Evolutionary conservation across 352 stramenopile species (phyloP).

Genomic region (Saprolegnia parasitica): DNA sequence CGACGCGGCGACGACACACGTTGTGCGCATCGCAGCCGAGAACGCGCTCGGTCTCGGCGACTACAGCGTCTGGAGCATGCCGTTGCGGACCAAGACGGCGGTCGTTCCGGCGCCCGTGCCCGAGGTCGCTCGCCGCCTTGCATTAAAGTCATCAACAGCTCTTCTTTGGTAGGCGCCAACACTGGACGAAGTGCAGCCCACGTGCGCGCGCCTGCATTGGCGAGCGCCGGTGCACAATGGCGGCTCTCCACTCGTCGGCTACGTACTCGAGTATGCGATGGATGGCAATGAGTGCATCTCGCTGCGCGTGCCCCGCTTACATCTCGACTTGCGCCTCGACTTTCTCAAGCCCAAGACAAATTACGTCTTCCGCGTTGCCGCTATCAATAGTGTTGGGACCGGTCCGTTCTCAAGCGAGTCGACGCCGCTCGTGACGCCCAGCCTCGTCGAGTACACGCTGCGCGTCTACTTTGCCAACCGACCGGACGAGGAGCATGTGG

Average conservation of each 20-base stretch:
- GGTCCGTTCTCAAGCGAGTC: constrained; percentile 40
- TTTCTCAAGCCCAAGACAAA: constrained; percentile 51
- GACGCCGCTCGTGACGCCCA: constrained; percentile 41
- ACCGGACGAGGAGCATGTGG: constrained; percentile 46
- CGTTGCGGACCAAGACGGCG: constrained; percentile 40
- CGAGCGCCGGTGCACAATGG: constrained; percentile 45
- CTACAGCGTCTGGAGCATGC: constrained; percentile 37
- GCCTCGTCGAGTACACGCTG: constrained; percentile 66
- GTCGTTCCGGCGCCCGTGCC: constrained; percentile 35
- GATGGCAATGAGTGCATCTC: constrained; percentile 33
- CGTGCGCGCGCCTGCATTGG: constrained; percentile 42
- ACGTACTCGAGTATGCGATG: constrained; percentile 54
- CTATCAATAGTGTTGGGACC: constrained; percentile 43
- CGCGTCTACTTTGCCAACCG: constrained; percentile 48
- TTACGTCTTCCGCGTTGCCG: constrained; percentile 54
- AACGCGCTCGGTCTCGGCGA: constrained; percentile 47
- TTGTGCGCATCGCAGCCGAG: constrained; percentile 38
- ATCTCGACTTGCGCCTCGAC: constrained; percentile 36
- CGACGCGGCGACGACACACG: constrained; percentile 44
- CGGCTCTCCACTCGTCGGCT: constrained; percentile 39
- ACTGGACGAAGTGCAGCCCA: constrained; percentile 44
- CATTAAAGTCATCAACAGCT: constrained; percentile 21
- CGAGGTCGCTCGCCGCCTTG: not conserved
- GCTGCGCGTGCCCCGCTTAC: constrained; percentile 36
- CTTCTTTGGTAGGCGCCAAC: constrained; percentile 26